Evolutionary conservation across 1,284 basidiomycete species (phyloP).

Genomic region (Pascua guehoae): DNA sequence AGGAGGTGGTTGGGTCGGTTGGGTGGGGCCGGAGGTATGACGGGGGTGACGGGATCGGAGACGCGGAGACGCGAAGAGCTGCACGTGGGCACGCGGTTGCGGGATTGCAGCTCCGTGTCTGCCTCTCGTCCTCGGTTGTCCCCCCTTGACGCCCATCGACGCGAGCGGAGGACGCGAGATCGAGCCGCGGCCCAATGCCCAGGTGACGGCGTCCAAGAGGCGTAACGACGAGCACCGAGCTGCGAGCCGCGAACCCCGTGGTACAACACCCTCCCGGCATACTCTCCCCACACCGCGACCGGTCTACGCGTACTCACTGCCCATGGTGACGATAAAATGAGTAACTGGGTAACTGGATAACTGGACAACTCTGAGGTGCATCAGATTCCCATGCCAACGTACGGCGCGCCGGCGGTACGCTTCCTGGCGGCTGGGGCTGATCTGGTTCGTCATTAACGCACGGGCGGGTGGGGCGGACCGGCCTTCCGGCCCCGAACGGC

Average conservation of each 20-base stretch:
- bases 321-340: conserved; percentile 11
- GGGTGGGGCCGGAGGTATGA: too few species aligned
- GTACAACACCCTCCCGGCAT: too few species aligned
- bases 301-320: conserved; percentile 12
- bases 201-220: background rate
- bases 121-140: background rate
- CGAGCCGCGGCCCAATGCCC: too few species aligned
- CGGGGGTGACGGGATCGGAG: background rate
- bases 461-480: background rate
- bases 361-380: background rate
- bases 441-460: too few species aligned
- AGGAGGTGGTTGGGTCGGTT: background rate
- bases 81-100: background rate
- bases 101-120: background rate
- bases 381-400: background rate
- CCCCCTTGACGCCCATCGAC: background rate
- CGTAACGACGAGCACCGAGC: background rate
- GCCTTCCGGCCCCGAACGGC: background rate
- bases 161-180: too few species aligned
- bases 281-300: too few species aligned
- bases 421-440: background rate
- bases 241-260: background rate
- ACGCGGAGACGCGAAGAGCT: too few species aligned
- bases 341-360: background rate
- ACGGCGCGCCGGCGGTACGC: background rate